These are phyloP conservation scores for Schizosaccharomyces japonicus DNA, from an alignment of 805 yeast genomes.

Conservation along the genomic window DNA sequence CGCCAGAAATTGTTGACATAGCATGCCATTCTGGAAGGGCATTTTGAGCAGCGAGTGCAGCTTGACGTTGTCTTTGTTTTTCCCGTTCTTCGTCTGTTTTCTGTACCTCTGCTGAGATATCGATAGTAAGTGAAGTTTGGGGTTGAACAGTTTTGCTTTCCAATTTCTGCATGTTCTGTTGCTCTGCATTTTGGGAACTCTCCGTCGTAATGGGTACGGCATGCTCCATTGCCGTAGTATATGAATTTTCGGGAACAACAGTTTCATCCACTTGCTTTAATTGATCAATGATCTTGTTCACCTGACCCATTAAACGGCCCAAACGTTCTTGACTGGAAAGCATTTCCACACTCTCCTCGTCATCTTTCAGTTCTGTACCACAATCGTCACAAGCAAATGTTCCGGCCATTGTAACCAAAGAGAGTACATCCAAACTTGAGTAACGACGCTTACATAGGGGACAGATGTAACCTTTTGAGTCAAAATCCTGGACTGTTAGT, in stretches of 20 bases:
- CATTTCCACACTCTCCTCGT: constrained; percentile 66
- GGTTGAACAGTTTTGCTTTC: constrained; percentile 27
- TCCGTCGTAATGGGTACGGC: constrained; percentile 62
- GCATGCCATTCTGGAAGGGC: constrained; percentile 95
- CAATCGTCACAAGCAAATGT: constrained; percentile 72
- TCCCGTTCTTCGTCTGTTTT: constrained; percentile 4
- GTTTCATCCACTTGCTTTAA: constrained; percentile 64
- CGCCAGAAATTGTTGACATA: constrained; percentile 70
- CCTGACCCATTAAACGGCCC: constrained; percentile 65
- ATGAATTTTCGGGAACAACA: constrained; percentile 64
- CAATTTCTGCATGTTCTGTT: background rate
- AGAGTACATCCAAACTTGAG: constrained; percentile 68
- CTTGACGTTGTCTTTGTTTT: constrained; percentile 49
- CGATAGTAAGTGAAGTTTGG: constrained; percentile 68
- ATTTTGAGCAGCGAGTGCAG: constrained; percentile 35
- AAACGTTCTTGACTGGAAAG: constrained; percentile 57
- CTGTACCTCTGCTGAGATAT: constrained; percentile 42
- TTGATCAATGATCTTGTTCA: constrained; percentile 66
- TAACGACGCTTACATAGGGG: constrained; percentile 63
- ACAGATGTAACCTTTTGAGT: constrained; percentile 85
- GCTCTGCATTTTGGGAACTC: background rate
- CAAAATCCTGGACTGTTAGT: constrained; percentile 25
- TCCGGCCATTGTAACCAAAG: constrained; percentile 54
- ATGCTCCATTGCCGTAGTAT: constrained; percentile 58
- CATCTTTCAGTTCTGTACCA: constrained; percentile 55